Evolutionary conservation across 2,329 filamentous ascomycete species (phyloP), one percentile per base, ranked within the genome.

Genomic region (Colletotrichum kahawae): DNA sequence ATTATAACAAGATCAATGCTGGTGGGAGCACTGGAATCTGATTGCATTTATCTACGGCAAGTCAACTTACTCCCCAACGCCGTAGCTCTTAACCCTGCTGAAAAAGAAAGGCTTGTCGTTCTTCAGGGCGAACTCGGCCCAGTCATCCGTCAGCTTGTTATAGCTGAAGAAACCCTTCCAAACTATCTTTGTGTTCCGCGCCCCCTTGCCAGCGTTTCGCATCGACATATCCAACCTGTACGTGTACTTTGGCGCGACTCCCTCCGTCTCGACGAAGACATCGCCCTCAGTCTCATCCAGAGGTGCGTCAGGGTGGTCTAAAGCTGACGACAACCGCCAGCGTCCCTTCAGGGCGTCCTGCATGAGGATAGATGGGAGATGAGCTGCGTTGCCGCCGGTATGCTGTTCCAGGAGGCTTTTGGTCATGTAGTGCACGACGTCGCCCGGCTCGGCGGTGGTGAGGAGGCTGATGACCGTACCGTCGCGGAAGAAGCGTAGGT

Each of bases 131-230:
- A 98, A 98, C 84, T 95, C 93, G 5, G 89, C 95, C 94, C 95
- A 97, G 84, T 98, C 96, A 82, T 98, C 95, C 9, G 95, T 98
- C 80, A 98, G 84, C 78, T 91, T 90, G 82, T 98, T 98, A 82
- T 97, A 96, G 85, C 93, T 96, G 91, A 95, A 98, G 82, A 96
- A 98, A 1, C 94, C 93, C 79, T 94, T 93, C 96, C 97, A 99
- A 1, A 88, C 86, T 66, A 99, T 85, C 84, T 97, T 98, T 77
- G 96, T 98, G 80, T 97, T 98, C 81, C 92, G 92, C 0, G 92
- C 87, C 1, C 89, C 90, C 77, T 89, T 90, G 14, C 91, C 90
- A 0, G 93, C 91, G 77, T 89, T 92, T 1, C 91, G 91, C 34
- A 98, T 82, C 7, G 90, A 88, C 34, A 99, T 84, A 74, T 96